Evolutionary conservation across 2,329 filamentous ascomycete species (phyloP).

Genomic region (Annulohypoxylon truncatum): DNA sequence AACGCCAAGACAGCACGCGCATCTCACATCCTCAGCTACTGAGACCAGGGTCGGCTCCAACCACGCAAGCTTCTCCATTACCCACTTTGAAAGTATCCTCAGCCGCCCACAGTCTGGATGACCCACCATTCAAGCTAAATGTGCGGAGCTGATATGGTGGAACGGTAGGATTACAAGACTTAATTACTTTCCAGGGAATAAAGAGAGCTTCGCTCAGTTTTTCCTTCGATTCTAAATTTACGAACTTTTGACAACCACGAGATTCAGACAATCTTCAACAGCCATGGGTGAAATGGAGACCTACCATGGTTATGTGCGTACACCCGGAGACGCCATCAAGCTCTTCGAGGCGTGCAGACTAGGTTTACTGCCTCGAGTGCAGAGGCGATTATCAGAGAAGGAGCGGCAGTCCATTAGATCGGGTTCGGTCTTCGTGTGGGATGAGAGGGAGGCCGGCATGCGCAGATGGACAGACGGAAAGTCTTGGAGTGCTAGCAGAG

Average conservation of each 20-base stretch:
- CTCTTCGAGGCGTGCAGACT: conserved; percentile 97
- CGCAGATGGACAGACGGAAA: conserved; percentile 98
- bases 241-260: background rate
- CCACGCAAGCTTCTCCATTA: conserved; percentile 41
- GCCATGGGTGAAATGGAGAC: conserved; percentile 80
- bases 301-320: conserved; percentile 93
- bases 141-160: conserved; percentile 46
- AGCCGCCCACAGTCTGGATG: conserved; percentile 44
- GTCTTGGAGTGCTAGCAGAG: conserved; percentile 97
- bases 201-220: conserved; percentile 15
- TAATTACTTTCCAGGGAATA: conserved; percentile 35
- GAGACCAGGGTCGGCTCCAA: conserved; percentile 30
- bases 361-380: conserved; percentile 89
- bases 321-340: conserved; percentile 96
- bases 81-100: conserved; percentile 29
- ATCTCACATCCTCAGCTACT: conserved; percentile 29
- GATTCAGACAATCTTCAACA: conserved; percentile 19
- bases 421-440: conserved; percentile 99
- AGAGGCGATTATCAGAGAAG: conserved; percentile 93
- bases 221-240: conserved; percentile 11
- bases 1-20: conserved; percentile 41
- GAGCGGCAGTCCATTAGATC: conserved; percentile 96
- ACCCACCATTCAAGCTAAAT: conserved; percentile 43
- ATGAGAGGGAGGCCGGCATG: conserved; percentile 98
- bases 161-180: conserved; percentile 44